phyloP scores from a whole-genome alignment of 495 filamentous ascomycete genomes.

The Neurospora sublineolata region DNA sequence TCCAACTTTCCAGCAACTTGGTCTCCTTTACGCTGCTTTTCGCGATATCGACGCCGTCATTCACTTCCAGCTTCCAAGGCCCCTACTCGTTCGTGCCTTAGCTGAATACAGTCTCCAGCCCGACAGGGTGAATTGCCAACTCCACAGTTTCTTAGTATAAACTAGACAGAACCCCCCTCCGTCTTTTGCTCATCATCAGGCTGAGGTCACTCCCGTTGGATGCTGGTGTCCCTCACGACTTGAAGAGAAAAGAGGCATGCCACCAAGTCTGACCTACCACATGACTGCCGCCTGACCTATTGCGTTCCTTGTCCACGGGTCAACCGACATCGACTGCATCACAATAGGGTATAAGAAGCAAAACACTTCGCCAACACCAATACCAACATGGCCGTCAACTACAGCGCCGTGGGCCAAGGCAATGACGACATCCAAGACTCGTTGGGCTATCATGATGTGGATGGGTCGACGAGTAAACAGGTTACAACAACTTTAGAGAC shows the following conservation, averaged over 20 bases:
- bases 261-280: not conserved
- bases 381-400: not conserved
- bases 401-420: not conserved
- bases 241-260: not conserved
- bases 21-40: not conserved
- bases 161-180: not conserved
- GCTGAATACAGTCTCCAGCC: not conserved
- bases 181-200: not conserved
- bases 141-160: not conserved
- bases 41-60: not conserved
- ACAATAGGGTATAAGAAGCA: not conserved
- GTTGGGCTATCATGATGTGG: not conserved
- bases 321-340: not conserved
- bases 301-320: not conserved
- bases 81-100: not conserved
- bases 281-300: not conserved
- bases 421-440: not conserved
- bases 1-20: not conserved
- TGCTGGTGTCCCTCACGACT: not conserved
- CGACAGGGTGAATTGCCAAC: not conserved
- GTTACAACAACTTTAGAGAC: not conserved
- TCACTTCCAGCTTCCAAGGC: not conserved
- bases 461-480: not conserved
- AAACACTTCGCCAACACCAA: not conserved
- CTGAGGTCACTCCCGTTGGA: not conserved